Evolutionary conservation across 1,284 basidiomycete genomes (phyloP).

Genomic region (Tetrapyrgos nigripes): DNA sequence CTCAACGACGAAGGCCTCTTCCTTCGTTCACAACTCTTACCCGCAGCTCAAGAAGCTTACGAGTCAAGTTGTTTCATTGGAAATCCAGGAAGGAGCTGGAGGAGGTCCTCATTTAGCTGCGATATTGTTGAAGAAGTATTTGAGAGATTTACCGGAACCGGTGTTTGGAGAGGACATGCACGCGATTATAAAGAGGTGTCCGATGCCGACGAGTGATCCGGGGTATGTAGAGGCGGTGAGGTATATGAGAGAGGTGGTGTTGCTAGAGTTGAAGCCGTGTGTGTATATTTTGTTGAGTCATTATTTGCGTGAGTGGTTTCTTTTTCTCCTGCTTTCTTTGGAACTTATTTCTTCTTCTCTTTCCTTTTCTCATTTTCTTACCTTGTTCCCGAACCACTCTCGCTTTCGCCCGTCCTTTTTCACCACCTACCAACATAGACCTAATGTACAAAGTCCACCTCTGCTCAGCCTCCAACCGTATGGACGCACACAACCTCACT

Average conservation of each 20-base stretch:
- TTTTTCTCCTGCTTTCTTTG: background rate
- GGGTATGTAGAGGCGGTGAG: conserved; percentile 60
- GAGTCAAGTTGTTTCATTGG: conserved; percentile 83
- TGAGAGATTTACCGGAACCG: conserved; percentile 80
- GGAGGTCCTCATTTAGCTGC: conserved; percentile 75
- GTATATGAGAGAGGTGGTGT: conserved; percentile 70
- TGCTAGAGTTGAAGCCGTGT: conserved; percentile 73
- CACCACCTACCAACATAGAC: too few species aligned
- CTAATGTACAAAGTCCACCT: conserved; percentile 80
- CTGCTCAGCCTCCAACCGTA: conserved; percentile 68
- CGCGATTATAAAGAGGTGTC: conserved; percentile 70
- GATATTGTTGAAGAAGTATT: conserved; percentile 84
- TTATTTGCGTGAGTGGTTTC: conserved; percentile 67
- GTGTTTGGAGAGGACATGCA: conserved; percentile 77
- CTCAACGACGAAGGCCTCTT: conserved; percentile 82
- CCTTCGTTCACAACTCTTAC: conserved; percentile 73
- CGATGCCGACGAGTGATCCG: conserved; percentile 57
- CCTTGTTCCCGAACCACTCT: background rate
- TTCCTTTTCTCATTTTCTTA: too few species aligned
- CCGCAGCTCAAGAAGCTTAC: conserved; percentile 81
- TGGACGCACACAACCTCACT: conserved; percentile 85
- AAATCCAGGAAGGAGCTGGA: conserved; percentile 50
- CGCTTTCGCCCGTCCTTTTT: too few species aligned
- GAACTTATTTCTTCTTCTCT: conserved; percentile 4
- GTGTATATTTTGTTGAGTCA: conserved; percentile 77